Evolutionary conservation across 23 red algal genomes (phyloP), one percentile per base, ranked within the genome.

Genomic region (Gracilaria domingensis): DNA sequence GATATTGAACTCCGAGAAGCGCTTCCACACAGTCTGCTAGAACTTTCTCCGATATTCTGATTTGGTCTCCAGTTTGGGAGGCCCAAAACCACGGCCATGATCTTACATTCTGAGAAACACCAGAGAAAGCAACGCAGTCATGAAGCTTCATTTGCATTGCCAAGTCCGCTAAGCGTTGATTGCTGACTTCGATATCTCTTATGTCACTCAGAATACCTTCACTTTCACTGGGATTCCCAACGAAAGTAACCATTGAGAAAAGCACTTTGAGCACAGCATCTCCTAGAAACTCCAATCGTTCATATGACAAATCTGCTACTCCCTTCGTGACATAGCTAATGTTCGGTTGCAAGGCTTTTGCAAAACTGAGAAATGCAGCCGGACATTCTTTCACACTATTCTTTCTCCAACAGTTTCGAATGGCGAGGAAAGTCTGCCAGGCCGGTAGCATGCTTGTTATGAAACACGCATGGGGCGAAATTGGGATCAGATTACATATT

Each of bases 1-100:
- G 73, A 65, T 82, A 94, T 28, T 88, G 84, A 30, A 70, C 73
- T 8, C 92, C 92, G 35, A 94, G 87, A 50, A 94, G 59, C 11
- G 92, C 65, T 76, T 94, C 92, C 5, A 87, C 92, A 54, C 82
- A 88, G 69, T 94, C 92, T 49, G 92, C 92, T 8, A 94, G 92
- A 1, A 87, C 82, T 66, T 94, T 94, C 32, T 80, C 83, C 36
- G 71, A 80, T 56, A 83, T 75, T 29, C 51, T 67, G 34, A 82
- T 48, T 26, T 51, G 53, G 20, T 49, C 62, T 25, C 77, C 85
- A 24, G 58, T 42, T 25, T 86, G 92, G 16, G 92, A 49, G 12
- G 81, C 92, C 81, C 83, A 87, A 88, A 82, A 88, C 82, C 81
- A 94, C 18, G 92, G 92, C 92, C 92, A 94, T 26, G 92, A 66